phyloP scores from a whole-genome alignment of 179 eudicot species.

The Actinidia polygama region DNA sequence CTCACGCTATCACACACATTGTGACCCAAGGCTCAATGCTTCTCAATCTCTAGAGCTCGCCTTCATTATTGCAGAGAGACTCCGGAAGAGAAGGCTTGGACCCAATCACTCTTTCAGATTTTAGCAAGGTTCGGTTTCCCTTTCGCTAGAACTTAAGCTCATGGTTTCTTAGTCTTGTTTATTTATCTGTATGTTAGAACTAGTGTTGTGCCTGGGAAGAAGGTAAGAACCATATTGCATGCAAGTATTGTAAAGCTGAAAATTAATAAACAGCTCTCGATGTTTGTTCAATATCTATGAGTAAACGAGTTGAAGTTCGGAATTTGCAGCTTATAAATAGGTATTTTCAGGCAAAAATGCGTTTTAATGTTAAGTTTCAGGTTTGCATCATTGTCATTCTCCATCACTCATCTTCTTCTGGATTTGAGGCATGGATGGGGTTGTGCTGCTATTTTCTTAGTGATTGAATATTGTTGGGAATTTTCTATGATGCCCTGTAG shows the following conservation, averaged over 20 bases:
- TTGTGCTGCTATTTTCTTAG: too few species aligned
- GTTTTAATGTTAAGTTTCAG: too few species aligned
- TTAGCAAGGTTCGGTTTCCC: neutral
- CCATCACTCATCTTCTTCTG: too few species aligned
- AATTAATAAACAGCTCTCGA: neutral
- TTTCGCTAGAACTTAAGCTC: neutral
- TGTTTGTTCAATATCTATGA: neutral
- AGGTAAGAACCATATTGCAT: neutral
- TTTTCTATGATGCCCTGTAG: too few species aligned
- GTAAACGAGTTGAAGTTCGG: too few species aligned
- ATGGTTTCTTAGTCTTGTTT: neutral
- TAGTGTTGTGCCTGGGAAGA: neutral
- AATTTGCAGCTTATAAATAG: too few species aligned
- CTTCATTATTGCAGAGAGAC: slow-evolving; percentile 44
- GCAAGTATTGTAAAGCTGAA: neutral
- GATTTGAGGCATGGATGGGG: too few species aligned
- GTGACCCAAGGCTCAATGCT: slow-evolving; percentile 46
- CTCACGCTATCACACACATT: slow-evolving; percentile 44
- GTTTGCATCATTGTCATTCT: too few species aligned
- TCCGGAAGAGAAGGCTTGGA: slow-evolving; percentile 34
- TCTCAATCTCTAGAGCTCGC: slow-evolving; percentile 48
- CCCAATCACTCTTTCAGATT: slow-evolving; percentile 20
- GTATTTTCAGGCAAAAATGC: too few species aligned
- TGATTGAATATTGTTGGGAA: too few species aligned
- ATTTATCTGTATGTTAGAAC: neutral